Evolutionary conservation across 2,329 filamentous ascomycete species (phyloP).

Genomic region (Fusarium circinatum): DNA sequence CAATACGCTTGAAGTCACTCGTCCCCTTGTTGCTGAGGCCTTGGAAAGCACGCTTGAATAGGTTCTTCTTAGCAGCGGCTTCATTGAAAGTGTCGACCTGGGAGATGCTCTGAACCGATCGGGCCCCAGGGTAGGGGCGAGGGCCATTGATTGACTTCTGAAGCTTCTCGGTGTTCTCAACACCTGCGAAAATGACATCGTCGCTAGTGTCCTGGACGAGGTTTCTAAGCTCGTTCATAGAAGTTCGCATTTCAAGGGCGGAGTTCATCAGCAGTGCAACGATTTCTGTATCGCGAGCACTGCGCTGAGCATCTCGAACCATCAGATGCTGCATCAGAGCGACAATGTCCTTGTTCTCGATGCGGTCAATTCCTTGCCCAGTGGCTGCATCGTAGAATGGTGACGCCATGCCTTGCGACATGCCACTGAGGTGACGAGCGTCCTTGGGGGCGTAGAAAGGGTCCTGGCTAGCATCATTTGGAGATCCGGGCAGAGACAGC

Average conservation of each 20-base stretch:
- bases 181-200: slow-evolving; percentile 85
- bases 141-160: slow-evolving; percentile 87
- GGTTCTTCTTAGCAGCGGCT: slow-evolving; percentile 80
- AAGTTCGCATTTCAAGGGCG: slow-evolving; percentile 95
- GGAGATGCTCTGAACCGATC: slow-evolving; percentile 67
- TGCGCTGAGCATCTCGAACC: slow-evolving; percentile 94
- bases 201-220: slow-evolving; percentile 87
- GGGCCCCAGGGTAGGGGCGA: slow-evolving; percentile 79
- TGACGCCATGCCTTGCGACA: slow-evolving; percentile 91
- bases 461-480: slow-evolving; percentile 66
- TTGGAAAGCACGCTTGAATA: slow-evolving; percentile 95
- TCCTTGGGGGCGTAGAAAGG: slow-evolving; percentile 70
- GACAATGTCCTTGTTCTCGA: slow-evolving; percentile 96
- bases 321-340: slow-evolving; percentile 98
- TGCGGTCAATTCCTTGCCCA: slow-evolving; percentile 87
- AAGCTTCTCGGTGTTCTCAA: slow-evolving; percentile 88
- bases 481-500: slow-evolving; percentile 61
- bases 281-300: slow-evolving; percentile 95
- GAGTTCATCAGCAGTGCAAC: slow-evolving; percentile 92
- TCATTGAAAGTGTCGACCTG: slow-evolving; percentile 67
- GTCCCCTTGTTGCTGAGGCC: slow-evolving; percentile 88
- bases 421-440: slow-evolving; percentile 79
- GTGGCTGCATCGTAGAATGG: slow-evolving; percentile 92
- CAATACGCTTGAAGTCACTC: slow-evolving; percentile 87
- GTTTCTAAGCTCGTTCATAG: slow-evolving; percentile 94